Evolutionary conservation across 768 basidiomycete genomes (phyloP).

Genomic region (Leccinum ochraceum): DNA sequence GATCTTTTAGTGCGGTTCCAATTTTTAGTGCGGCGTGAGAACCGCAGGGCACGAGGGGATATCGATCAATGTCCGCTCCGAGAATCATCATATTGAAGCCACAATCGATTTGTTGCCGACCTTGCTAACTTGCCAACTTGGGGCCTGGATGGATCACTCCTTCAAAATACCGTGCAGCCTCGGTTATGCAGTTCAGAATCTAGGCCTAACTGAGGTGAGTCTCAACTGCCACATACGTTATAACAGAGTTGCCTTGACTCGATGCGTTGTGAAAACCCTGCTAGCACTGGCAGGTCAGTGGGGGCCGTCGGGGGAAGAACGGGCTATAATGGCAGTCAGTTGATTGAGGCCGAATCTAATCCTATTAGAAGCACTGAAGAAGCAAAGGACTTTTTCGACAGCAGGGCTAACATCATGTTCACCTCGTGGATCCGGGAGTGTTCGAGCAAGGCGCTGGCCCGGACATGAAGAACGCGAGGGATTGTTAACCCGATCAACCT

Average conservation of each 20-base stretch:
- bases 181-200: background rate
- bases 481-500: conserved; percentile 1
- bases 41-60: background rate
- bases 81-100: background rate
- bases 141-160: conserved; percentile 5
- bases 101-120: background rate
- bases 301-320: background rate
- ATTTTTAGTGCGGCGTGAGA: background rate
- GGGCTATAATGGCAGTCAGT: background rate
- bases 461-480: conserved; percentile 27
- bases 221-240: background rate
- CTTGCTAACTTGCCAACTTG: background rate
- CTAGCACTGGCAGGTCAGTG: background rate
- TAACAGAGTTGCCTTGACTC: background rate
- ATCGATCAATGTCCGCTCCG: conserved; percentile 1
- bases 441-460: background rate
- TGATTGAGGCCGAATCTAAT: too few species aligned
- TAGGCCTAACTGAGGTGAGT: background rate
- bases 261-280: background rate
- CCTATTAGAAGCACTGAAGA: too few species aligned
- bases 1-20: background rate
- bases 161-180: background rate
- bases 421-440: conserved; percentile 10
- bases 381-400: too few species aligned
- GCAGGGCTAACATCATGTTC: background rate